Evolutionary conservation across 2,329 filamentous ascomycete genomes (phyloP).

Genomic region (Aspergillus costaricaensis): DNA sequence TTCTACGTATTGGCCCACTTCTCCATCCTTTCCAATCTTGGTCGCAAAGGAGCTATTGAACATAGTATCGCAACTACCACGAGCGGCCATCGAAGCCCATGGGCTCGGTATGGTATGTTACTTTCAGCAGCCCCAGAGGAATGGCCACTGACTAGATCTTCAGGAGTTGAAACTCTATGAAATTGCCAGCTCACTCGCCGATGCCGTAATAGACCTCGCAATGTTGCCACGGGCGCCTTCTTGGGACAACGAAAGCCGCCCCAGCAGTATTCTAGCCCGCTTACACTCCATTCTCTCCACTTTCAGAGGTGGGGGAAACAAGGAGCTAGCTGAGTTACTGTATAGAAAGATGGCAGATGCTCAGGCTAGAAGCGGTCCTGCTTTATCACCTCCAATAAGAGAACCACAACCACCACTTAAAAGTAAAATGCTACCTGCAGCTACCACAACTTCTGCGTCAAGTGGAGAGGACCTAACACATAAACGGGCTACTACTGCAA

Average conservation of each 20-base stretch:
- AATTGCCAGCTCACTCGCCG: constrained; percentile 29
- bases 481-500: not conserved
- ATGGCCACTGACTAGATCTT: not conserved
- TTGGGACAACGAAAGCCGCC: constrained; percentile 24
- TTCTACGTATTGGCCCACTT: constrained; percentile 17
- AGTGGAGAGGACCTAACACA: not conserved
- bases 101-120: constrained; percentile 45
- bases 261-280: constrained; percentile 23
- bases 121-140: not conserved
- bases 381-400: constrained; percentile 5
- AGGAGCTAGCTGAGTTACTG: constrained; percentile 24
- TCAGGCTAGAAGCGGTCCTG: constrained; percentile 12
- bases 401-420: not conserved
- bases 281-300: constrained; percentile 27
- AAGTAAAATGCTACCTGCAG: not conserved
- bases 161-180: constrained; percentile 34
- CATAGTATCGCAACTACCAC: constrained; percentile 48
- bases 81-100: constrained; percentile 52
- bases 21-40: constrained; percentile 37
- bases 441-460: not conserved
- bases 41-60: constrained; percentile 52
- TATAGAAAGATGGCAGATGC: constrained; percentile 28
- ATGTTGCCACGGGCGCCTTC: constrained; percentile 12
- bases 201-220: constrained; percentile 25
- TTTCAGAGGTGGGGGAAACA: constrained; percentile 25